These are phyloP conservation scores for Citrullus amarus DNA, from an alignment of 306 rosid genomes.

Conservation along the genomic window DNA sequence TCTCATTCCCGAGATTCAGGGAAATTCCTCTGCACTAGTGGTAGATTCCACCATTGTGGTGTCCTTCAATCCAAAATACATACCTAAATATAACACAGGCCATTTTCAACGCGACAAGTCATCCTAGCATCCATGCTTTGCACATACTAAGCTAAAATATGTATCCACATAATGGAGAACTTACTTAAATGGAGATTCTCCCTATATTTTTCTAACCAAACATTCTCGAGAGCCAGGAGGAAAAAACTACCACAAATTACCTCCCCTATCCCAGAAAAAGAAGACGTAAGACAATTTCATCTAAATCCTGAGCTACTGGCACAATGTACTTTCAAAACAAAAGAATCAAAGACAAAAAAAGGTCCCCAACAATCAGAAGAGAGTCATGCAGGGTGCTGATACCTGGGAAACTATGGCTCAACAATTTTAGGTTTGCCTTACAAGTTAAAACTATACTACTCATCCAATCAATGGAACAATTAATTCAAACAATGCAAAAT, in stretches of 20 bases:
- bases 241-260: not conserved
- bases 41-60: not conserved
- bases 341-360: not conserved
- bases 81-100: not conserved
- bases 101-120: not conserved
- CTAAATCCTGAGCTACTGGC: not conserved
- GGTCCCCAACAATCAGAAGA: not conserved
- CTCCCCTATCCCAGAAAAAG: not conserved
- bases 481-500: not conserved
- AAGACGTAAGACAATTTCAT: not conserved
- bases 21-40: not conserved
- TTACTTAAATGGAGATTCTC: not conserved
- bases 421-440: not conserved
- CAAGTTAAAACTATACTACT: not conserved
- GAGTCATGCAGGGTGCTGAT: not conserved
- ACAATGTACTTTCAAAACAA: not conserved
- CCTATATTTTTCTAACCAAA: not conserved
- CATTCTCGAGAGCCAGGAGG: not conserved
- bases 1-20: not conserved
- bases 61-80: not conserved
- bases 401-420: not conserved
- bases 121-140: not conserved
- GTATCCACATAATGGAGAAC: not conserved
- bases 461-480: not conserved
- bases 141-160: not conserved